phyloP scores from a whole-genome alignment of 306 rosid genomes.

The Cucurbita moschata region DNA sequence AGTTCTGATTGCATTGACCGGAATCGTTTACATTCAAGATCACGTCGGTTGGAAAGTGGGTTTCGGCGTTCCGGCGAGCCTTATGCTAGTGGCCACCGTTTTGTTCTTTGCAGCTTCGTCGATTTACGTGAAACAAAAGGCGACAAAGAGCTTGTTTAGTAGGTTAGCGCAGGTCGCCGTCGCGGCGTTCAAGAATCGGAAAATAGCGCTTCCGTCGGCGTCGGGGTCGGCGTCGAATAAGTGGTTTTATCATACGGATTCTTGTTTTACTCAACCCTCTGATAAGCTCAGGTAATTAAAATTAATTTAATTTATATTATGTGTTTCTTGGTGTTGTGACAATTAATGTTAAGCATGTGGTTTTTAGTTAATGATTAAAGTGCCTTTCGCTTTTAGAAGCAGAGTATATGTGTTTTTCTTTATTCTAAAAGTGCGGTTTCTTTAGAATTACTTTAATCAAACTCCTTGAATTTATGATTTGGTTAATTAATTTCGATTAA shows the following conservation, averaged over 20 bases:
- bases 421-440: background rate
- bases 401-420: background rate
- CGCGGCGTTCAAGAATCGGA: constrained; percentile 36
- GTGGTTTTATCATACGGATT: constrained; percentile 29
- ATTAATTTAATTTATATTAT: background rate
- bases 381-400: background rate
- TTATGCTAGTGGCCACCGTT: constrained; percentile 32
- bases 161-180: constrained; percentile 33
- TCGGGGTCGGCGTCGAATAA: constrained; percentile 2
- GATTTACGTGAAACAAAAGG: constrained; percentile 35
- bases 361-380: background rate
- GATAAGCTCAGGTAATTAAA: constrained; percentile 36
- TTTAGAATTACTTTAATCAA: background rate
- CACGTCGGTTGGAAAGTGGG: constrained; percentile 55
- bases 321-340: background rate
- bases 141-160: constrained; percentile 33
- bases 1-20: constrained; percentile 32
- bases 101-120: constrained; percentile 35
- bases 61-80: constrained; percentile 47
- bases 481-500: background rate
- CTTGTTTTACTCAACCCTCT: constrained; percentile 34
- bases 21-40: constrained; percentile 40
- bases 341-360: background rate
- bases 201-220: constrained; percentile 15
- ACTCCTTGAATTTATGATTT: background rate